Evolutionary conservation across 1,139 yeast genomes (phyloP), one percentile per base, ranked within the genome.

Genomic region (Pichia sp.): DNA sequence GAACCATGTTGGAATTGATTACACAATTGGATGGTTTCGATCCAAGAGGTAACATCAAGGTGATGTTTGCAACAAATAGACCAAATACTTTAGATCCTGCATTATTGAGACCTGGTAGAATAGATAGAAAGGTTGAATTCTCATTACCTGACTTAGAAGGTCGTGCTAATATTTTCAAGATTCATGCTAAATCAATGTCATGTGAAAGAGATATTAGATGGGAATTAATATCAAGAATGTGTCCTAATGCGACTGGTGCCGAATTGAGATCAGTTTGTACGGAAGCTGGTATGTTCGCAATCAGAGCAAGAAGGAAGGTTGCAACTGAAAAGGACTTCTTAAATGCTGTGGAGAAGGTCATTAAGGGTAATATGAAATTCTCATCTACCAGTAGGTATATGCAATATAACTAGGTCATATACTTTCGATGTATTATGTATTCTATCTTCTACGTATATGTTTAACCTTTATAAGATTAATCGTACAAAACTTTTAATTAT

Each of bases 251-350:
- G 17, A 93, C 99, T 1, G 99, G 99, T 69, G 99, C 99, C 10
- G 99, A 93, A 71, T 77, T 93, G 61, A 83, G 96, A 65, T 87
- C 96, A 12, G 97, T 91, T 22, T 90, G 98, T 69, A 91, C 97
- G 2, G 97, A 91, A 69, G 97, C 97, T 6, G 99, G 99, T 60
- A 93, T 93, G 99, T 93, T 90, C 75, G 99, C 99, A 44, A 93
- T 93, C 52, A 83, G 99, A 64, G 96, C 98, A 17, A 83, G 99
- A 69, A 81, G 98, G 73, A 93, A 93, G 76, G 96, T 93, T 47
- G 98, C 99, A 36, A 85, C 93, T 44, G 99, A 93, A 68, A 93
- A 93, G 75, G 99, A 93, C 69, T 93, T 93, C 76, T 75, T 93
- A 61, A 89, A 93, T 60, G 96, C 99, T 30, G 99, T 93, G 46